These are phyloP conservation scores for Stephania cephalantha DNA, from an alignment of 164 flowering plant genomes.

Conservation along the genomic window DNA sequence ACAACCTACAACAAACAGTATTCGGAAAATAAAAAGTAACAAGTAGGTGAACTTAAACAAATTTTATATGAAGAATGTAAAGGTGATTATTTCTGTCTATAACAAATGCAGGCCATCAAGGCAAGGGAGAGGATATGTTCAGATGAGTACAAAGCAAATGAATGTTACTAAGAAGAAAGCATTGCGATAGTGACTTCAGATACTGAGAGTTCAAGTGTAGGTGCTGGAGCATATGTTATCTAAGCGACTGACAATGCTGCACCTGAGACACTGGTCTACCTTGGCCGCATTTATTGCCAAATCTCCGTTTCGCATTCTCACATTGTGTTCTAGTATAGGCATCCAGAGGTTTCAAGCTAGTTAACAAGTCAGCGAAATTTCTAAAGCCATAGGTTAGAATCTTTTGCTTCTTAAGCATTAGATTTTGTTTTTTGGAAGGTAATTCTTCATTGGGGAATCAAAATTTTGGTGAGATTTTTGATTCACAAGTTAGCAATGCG, in stretches of 20 bases:
- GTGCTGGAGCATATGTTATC: background rate
- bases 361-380: background rate
- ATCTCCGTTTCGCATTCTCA: background rate
- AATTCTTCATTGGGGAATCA: background rate
- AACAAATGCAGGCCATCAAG: background rate
- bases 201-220: background rate
- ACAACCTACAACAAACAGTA: background rate
- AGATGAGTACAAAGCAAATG: background rate
- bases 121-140: constrained; percentile 1
- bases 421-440: background rate
- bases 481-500: background rate
- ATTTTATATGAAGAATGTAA: background rate
- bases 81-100: background rate
- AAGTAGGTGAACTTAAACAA: background rate
- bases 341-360: background rate
- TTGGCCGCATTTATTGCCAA: background rate
- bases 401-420: background rate
- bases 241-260: background rate
- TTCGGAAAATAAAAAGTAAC: background rate
- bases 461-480: no score
- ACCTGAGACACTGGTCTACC: background rate
- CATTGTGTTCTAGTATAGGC: background rate
- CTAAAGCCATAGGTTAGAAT: background rate
- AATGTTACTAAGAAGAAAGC: background rate
- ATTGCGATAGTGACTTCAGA: background rate